Evolutionary conservation across 176 grass and related monocot genomes (phyloP).

Genomic region (Cenchrus americanus): DNA sequence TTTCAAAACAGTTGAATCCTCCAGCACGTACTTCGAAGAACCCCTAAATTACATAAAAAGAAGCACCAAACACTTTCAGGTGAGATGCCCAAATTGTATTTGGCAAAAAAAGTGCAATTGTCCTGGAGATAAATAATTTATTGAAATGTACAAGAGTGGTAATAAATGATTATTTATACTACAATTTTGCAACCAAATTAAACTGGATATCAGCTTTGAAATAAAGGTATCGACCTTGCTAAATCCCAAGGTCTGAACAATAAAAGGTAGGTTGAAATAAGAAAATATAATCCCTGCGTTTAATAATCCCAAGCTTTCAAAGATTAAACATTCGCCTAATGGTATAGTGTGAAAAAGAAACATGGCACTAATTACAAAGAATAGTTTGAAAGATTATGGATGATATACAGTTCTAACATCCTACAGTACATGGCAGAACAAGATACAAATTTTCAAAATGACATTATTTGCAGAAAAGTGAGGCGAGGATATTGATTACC

Average conservation of each 20-base stretch:
- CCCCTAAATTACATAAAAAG: constrained; percentile 49
- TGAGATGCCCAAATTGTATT: not conserved
- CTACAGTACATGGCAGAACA: not conserved
- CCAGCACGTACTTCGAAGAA: constrained; percentile 36
- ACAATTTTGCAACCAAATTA: not conserved
- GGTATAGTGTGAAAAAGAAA: not conserved
- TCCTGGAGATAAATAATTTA: constrained; percentile 5
- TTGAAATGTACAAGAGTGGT: not conserved
- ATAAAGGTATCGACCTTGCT: not conserved
- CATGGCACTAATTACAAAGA: not conserved
- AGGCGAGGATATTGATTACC: constrained; percentile 49
- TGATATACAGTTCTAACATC: constrained; percentile 27
- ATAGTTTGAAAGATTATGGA: not conserved
- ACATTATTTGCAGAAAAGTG: constrained; percentile 25
- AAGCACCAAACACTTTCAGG: not conserved
- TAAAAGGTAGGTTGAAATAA: constrained; percentile 15
- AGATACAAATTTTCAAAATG: constrained; percentile 11
- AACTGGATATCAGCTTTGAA: not conserved
- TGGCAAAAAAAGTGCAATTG: not conserved
- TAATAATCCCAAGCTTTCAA: constrained; percentile 9
- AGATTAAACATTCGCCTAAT: constrained; percentile 14
- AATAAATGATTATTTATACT: not conserved
- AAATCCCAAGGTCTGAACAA: not conserved
- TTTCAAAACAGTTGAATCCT: constrained; percentile 38
- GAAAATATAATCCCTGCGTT: not conserved